phyloP scores from a whole-genome alignment of 352 stramenopile species.

The Phytopythium litorale region DNA sequence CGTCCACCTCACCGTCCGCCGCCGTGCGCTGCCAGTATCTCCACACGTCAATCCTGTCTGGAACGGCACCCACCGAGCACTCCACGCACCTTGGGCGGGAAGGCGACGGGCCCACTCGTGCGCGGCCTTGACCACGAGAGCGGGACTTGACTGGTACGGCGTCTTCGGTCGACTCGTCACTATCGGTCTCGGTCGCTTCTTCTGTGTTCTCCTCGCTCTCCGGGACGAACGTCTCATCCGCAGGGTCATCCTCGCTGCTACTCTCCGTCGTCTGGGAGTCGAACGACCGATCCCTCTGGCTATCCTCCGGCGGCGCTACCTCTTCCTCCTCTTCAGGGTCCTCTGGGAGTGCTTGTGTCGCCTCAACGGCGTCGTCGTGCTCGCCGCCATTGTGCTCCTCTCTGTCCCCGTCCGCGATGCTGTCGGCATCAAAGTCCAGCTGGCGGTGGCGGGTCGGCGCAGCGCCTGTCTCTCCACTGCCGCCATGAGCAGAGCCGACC shows the following conservation, averaged over 20 bases:
- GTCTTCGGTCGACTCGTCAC: neutral
- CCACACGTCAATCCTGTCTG: neutral
- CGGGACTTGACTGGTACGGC: neutral
- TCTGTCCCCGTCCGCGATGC: neutral
- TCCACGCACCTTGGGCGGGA: neutral
- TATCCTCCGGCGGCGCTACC: neutral
- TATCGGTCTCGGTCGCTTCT: neutral
- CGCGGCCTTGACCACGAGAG: neutral
- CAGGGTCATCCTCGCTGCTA: conserved; percentile 1
- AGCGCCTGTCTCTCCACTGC: neutral
- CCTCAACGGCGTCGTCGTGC: neutral
- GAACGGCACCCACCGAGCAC: neutral
- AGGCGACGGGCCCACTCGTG: too few relatives aligned
- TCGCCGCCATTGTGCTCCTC: neutral
- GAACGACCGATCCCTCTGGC: neutral
- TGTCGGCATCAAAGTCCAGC: conserved; percentile 3
- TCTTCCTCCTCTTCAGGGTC: neutral
- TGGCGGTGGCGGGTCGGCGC: neutral
- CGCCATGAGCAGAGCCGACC: neutral
- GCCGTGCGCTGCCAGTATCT: conserved; percentile 9
- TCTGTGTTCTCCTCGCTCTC: conserved; percentile 1
- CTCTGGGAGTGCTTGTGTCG: conserved; percentile 1
- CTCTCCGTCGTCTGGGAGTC: neutral
- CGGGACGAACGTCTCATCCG: neutral
- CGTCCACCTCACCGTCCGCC: conserved; percentile 35